Conservation (phyloP, 192 early-diverging fungal species). For the Coemansia reversa region DNA sequence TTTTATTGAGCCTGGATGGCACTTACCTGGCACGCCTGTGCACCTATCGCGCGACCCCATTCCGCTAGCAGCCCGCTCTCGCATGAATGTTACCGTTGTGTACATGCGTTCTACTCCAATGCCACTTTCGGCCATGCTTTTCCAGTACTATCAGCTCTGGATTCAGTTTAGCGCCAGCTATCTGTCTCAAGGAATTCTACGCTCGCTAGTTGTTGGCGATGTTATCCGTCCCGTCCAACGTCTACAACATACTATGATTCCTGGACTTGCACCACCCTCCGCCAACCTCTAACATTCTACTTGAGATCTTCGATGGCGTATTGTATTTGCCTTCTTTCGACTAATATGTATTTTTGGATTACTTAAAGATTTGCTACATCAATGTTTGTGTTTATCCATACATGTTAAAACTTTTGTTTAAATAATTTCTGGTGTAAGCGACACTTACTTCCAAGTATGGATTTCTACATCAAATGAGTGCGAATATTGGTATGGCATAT, state of each 20-base stretch:
- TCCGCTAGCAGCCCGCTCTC: conserved; percentile 33
- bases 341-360: not conserved
- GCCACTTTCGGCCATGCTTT: conserved; percentile 76
- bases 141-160: conserved; percentile 88
- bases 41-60: conserved; percentile 47
- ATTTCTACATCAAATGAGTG: not conserved
- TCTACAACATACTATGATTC: conserved; percentile 77
- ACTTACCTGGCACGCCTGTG: conserved; percentile 42
- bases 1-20: conserved; percentile 50
- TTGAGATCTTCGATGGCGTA: not conserved
- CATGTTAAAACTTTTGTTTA: not conserved
- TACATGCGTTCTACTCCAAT: conserved; percentile 68
- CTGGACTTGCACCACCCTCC: conserved; percentile 34
- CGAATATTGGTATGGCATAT: not conserved
- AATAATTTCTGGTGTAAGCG: not conserved
- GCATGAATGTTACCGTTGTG: conserved; percentile 44
- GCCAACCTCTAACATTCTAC: not conserved
- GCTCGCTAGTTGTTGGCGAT: conserved; percentile 75
- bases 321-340: not conserved
- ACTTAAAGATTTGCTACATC: not conserved
- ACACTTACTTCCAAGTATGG: not conserved
- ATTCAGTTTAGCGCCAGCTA: conserved; percentile 76
- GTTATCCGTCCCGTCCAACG: conserved; percentile 78
- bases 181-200: conserved; percentile 71
- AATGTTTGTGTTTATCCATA: not conserved